Conservation (phyloP, 2,329 filamentous ascomycete genomes). For the Pseudocercospora macadamiae region DNA sequence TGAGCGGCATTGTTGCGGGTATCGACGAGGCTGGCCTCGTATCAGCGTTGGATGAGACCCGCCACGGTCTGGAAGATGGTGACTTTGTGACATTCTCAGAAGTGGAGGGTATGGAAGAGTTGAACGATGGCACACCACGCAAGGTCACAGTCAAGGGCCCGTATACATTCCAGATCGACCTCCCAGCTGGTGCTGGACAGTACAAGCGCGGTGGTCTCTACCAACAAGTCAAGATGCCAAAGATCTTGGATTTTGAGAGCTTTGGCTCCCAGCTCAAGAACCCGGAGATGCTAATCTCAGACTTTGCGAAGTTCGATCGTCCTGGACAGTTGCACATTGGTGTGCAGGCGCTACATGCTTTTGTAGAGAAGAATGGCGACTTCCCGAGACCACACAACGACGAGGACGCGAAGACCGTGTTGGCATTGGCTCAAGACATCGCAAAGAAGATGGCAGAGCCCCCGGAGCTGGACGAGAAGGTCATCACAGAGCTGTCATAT, state of each 20-base stretch:
- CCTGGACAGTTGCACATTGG: slow-evolving; percentile 89
- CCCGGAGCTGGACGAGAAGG: slow-evolving; percentile 85
- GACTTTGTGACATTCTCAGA: slow-evolving; percentile 96
- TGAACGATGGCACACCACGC: slow-evolving; percentile 81
- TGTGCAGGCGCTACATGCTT: slow-evolving; percentile 88
- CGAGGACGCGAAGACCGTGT: slow-evolving; percentile 75
- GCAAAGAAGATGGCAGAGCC: slow-evolving; percentile 69
- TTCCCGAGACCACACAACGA: slow-evolving; percentile 84
- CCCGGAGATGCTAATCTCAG: slow-evolving; percentile 87
- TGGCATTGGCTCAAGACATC: slow-evolving; percentile 75
- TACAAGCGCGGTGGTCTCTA: slow-evolving; percentile 90
- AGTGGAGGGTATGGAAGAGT: slow-evolving; percentile 83
- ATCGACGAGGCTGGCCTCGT: slow-evolving; percentile 90
- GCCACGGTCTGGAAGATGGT: slow-evolving; percentile 93
- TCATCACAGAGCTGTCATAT: slow-evolving; percentile 90
- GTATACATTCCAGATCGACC: slow-evolving; percentile 96
- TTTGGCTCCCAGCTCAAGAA: slow-evolving; percentile 78
- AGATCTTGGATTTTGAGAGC: slow-evolving; percentile 84
- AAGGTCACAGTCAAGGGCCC: slow-evolving; percentile 93
- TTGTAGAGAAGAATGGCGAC: slow-evolving; percentile 71
- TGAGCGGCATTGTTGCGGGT: slow-evolving; percentile 84
- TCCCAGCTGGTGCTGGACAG: slow-evolving; percentile 81
- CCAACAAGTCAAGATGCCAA: slow-evolving; percentile 98
- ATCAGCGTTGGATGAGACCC: slow-evolving; percentile 89
- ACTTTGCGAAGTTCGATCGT: slow-evolving; percentile 97